These are phyloP conservation scores for Rhododendron simsii DNA, from an alignment of 148 eudicot species.

Conservation along the genomic window DNA sequence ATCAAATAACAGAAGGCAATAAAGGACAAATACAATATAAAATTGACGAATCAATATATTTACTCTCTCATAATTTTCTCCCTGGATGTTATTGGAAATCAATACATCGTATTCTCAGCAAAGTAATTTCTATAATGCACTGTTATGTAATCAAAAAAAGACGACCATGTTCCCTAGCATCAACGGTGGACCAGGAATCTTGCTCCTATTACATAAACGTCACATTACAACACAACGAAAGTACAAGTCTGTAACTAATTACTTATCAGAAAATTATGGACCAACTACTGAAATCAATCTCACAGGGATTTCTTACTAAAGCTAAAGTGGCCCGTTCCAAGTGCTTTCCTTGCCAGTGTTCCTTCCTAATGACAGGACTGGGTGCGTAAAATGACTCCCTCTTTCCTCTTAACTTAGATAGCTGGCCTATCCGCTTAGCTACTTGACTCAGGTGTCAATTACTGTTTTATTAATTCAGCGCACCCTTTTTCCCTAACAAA, in stretches of 20 bases:
- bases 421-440: not conserved
- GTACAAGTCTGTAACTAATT: not conserved
- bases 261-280: not conserved
- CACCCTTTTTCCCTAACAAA: not conserved
- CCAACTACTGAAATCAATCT: not conserved
- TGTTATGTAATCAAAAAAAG: not conserved
- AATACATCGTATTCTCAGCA: not conserved
- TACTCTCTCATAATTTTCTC: not conserved
- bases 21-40: not conserved
- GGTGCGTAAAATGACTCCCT: not conserved
- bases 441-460: not conserved
- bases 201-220: not conserved
- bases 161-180: not conserved
- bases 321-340: not conserved
- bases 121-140: not conserved
- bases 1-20: not conserved
- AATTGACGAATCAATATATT: not conserved
- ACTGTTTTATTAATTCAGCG: not conserved
- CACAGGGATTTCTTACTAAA: not conserved
- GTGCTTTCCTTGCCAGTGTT: not conserved
- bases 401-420: not conserved
- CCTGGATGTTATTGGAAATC: not conserved
- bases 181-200: not conserved
- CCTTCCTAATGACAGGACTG: not conserved
- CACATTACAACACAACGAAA: not conserved